Base-by-base conservation (phyloP, 73 alveolate genomes). In the Blepharisma japonicum region DNA sequence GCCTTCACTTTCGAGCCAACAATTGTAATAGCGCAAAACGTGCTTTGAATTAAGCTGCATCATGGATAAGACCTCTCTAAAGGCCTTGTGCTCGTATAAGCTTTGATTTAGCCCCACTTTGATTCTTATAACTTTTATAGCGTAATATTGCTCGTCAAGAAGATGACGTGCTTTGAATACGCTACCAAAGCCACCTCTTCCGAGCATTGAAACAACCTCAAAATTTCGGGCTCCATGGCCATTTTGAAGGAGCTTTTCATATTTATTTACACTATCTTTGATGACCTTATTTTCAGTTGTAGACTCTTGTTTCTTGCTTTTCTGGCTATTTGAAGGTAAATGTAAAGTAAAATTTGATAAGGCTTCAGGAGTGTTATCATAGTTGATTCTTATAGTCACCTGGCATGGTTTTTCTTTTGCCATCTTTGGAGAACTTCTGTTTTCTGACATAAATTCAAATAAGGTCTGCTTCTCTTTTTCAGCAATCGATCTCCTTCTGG, bases 151-250 rank as follows among this genome's bases (percentile, higher is more conserved):
- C 72, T 83, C 89, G 78, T 92, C 98, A 56, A 92, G 74, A 27
- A 20, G 55, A 74, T 92, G 89, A 18, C 78, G 76, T 45, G 86
- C 95, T 67, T 87, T 84, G 71, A 81, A 83, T n/a, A 92, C 98
- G 6, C 84, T 83, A 5, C 98, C 98, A 79, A 92, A 92, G 21
- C 98, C 98, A 5, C 98, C 98, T 84, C 89, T 86, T 70, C 98
- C 98, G 14, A 92, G 77, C 68, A 78, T 68, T 51, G 71, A 77
- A 66, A 86, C 76, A 67, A 80, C 84, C 78, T 89, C 87, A 83
- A 89, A 92, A 45, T 68, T 39, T 21, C 83, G 83, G 68, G 77
- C 42, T 55, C 79, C 71, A 67, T 94, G 54, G 25, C 97, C 97
- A 56, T 71, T 90, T 56, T 90, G 94, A 53, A 70, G 66, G 70